Evolutionary conservation across 345 rosid genomes (phyloP).

Genomic region (Corchorus capsularis): DNA sequence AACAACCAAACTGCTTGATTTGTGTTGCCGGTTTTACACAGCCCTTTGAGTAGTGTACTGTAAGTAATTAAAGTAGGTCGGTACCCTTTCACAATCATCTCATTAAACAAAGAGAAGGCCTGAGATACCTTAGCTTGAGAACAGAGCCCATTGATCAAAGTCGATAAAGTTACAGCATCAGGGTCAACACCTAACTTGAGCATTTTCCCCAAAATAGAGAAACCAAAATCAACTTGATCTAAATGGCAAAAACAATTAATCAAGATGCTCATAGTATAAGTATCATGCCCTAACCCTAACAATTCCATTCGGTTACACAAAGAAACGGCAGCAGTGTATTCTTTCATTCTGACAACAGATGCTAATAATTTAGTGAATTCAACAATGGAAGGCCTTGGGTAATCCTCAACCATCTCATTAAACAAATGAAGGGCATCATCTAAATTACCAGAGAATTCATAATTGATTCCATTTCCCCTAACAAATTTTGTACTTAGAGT

Average conservation of each 20-base stretch:
- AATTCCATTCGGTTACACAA: background rate
- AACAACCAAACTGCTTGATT: no score
- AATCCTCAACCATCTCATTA: background rate
- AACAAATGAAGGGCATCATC: background rate
- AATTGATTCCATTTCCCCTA: background rate
- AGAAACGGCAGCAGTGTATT: background rate
- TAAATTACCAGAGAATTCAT: no score
- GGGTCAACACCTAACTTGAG: background rate
- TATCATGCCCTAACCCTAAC: background rate
- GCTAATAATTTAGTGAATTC: no score
- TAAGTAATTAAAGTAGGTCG: background rate
- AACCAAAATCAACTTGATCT: no score
- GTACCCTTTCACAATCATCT: background rate
- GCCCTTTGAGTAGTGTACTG: background rate
- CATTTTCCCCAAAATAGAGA: no score
- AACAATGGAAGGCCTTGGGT: background rate
- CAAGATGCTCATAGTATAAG: background rate
- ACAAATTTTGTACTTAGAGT: no score
- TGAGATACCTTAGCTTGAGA: no score
- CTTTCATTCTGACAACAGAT: background rate
- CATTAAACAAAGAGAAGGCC: no score
- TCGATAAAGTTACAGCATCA: background rate
- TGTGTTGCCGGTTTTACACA: background rate
- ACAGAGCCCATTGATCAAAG: background rate
- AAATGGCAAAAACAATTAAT: no score